A percentile compares a stretch with the other conserved stretches of the same genome.
Evolutionary conservation across 345 rosid genomes (phyloP).

Genomic region (Ailanthus altissimus): DNA sequence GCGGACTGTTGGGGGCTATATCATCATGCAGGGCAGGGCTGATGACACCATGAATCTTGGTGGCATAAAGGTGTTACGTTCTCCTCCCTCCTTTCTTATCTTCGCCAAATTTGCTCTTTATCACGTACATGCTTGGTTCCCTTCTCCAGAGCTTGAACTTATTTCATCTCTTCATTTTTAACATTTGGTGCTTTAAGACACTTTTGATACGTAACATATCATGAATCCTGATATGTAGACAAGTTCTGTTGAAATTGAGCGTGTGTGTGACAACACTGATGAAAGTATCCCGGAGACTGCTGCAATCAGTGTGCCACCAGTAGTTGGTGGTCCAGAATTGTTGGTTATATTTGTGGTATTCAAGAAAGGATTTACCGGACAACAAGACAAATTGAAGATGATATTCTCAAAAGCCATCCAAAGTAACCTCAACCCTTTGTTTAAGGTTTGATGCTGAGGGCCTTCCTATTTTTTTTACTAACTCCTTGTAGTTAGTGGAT

Average conservation of each 20-base stretch:
- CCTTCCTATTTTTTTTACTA: background rate
- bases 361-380: slow-evolving; percentile 48
- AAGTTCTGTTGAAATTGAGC: slow-evolving; percentile 92
- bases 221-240: slow-evolving; percentile 44
- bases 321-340: slow-evolving; percentile 74
- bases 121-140: background rate
- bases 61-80: slow-evolving; percentile 73
- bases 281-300: slow-evolving; percentile 78
- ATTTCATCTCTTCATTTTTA: background rate
- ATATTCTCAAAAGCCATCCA: slow-evolving; percentile 68
- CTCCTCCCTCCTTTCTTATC: background rate
- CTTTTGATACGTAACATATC: too few species aligned
- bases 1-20: slow-evolving; percentile 75
- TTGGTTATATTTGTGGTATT: slow-evolving; percentile 60
- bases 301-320: slow-evolving; percentile 61
- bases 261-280: slow-evolving; percentile 70
- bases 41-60: slow-evolving; percentile 99
- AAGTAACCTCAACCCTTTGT: slow-evolving; percentile 76
- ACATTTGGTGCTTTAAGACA: background rate
- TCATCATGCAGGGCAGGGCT: slow-evolving; percentile 76
- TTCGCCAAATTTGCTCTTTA: background rate
- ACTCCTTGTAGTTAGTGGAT: background rate
- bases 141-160: background rate
- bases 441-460: slow-evolving; percentile 51
- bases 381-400: slow-evolving; percentile 50